phyloP scores from a whole-genome alignment of 2,329 filamentous ascomycete genomes.

The Penicillium griseofulvum region DNA sequence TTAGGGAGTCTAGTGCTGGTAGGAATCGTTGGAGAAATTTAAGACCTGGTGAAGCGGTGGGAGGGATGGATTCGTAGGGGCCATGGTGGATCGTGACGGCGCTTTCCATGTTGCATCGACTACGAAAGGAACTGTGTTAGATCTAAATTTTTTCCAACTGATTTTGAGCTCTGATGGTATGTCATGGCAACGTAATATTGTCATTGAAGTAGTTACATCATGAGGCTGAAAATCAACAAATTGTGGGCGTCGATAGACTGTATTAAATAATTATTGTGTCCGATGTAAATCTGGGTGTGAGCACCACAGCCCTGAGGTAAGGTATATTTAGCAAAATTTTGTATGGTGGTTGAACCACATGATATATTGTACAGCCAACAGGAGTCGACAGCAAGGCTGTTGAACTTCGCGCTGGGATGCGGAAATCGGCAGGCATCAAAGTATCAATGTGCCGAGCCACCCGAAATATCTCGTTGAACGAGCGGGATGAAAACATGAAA shows the following conservation, averaged over 20 bases:
- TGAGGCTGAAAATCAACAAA: not conserved
- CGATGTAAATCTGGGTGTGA: not conserved
- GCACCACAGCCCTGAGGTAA: not conserved
- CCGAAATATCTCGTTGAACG: not conserved
- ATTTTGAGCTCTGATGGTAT: not conserved
- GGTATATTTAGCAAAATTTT: not conserved
- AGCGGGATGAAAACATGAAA: not conserved
- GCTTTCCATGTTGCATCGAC: slow-evolving; percentile 5
- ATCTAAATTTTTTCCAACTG: not conserved
- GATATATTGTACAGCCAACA: not conserved
- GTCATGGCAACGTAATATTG: slow-evolving; percentile 3
- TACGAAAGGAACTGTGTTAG: not conserved
- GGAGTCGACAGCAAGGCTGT: not conserved
- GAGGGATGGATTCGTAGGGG: slow-evolving; percentile 18
- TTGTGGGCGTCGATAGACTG: not conserved
- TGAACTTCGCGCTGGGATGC: not conserved
- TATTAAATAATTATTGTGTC: not conserved
- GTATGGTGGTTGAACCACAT: not conserved
- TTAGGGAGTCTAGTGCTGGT: slow-evolving; percentile 18
- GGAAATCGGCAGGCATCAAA: not conserved
- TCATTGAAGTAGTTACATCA: slow-evolving; percentile 5
- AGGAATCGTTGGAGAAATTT: slow-evolving; percentile 22
- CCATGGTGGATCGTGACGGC: slow-evolving; percentile 18
- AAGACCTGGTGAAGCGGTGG: slow-evolving; percentile 17
- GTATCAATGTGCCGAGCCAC: not conserved